A percentile compares a stretch with the other conserved stretches of the same genome.
Evolutionary conservation across 1,284 basidiomycete genomes (phyloP).

Genomic region (Ceratobasidium sp.): DNA sequence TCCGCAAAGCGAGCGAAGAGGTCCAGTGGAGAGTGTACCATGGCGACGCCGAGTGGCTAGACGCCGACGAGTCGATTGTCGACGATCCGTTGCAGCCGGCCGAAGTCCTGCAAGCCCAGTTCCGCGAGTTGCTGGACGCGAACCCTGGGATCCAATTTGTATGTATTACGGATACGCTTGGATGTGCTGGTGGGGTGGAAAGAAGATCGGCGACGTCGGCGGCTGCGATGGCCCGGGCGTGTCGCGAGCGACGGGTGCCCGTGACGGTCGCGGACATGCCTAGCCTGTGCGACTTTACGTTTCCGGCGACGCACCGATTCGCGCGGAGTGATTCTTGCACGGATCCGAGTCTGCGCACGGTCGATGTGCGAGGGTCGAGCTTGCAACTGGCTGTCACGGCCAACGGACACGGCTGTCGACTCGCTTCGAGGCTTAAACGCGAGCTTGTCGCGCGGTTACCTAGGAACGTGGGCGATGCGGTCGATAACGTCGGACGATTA

Average conservation of each 20-base stretch:
- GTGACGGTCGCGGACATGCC: constrained; percentile 92
- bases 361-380: constrained; percentile 60
- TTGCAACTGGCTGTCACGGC: constrained; percentile 92
- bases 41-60: constrained; percentile 57
- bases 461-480: constrained; percentile 81
- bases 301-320: constrained; percentile 93
- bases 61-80: constrained; percentile 61
- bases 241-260: constrained; percentile 73
- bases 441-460: constrained; percentile 87
- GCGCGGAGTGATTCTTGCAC: constrained; percentile 53
- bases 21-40: constrained; percentile 73
- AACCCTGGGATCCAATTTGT: constrained; percentile 68
- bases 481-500: constrained; percentile 81
- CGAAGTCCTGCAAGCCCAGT: constrained; percentile 43
- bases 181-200: constrained; percentile 54
- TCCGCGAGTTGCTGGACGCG: constrained; percentile 57
- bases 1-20: constrained; percentile 74
- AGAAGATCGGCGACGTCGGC: constrained; percentile 69
- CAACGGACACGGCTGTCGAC: constrained; percentile 91
- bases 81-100: constrained; percentile 55
- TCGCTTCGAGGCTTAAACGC: constrained; percentile 84
- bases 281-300: constrained; percentile 89
- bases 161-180: constrained; percentile 81
- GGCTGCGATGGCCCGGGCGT: constrained; percentile 68
- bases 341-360: constrained; percentile 47